Conservation (phyloP, 805 yeast genomes). For the Hanseniaspora lachancei region DNA sequence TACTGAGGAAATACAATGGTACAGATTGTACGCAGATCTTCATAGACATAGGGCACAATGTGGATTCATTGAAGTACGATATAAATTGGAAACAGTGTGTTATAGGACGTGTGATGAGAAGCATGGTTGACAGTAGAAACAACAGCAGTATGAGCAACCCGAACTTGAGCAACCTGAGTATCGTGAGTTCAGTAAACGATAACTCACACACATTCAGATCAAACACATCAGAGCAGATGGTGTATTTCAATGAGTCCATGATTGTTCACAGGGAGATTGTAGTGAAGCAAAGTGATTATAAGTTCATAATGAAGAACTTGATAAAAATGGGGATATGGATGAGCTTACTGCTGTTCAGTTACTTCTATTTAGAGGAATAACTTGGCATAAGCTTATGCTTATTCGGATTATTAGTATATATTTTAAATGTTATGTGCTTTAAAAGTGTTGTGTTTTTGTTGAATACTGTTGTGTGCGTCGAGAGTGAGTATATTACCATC, state of each 20-base stretch:
- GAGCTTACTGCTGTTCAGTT: not conserved
- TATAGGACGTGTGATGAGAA: not conserved
- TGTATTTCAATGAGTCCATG: not conserved
- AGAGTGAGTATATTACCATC: too few relatives aligned
- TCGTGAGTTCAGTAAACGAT: not conserved
- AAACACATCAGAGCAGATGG: not conserved
- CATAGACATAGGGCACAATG: slow-evolving; percentile 22
- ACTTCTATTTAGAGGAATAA: not conserved
- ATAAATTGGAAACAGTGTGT: slow-evolving; percentile 27
- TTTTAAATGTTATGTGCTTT: too few relatives aligned
- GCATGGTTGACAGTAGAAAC: not conserved
- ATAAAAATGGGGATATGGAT: not conserved
- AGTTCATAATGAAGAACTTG: not conserved
- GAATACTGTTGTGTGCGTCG: too few relatives aligned
- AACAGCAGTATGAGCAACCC: not conserved
- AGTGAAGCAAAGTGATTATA: not conserved
- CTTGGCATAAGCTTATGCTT: not conserved
- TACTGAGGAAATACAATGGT: slow-evolving; percentile 20
- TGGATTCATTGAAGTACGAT: slow-evolving; percentile 27
- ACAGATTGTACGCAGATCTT: slow-evolving; percentile 21
- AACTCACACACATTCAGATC: not conserved
- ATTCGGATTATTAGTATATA: too few relatives aligned
- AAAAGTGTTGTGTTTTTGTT: too few relatives aligned
- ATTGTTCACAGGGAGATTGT: not conserved
- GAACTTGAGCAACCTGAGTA: slow-evolving; percentile 3